A percentile compares a stretch with the other conserved stretches of the same genome.
These are phyloP conservation scores for Bolboschoenus planiculmis DNA, from an alignment of 176 grass and related monocot genomes.

Conservation along the genomic window DNA sequence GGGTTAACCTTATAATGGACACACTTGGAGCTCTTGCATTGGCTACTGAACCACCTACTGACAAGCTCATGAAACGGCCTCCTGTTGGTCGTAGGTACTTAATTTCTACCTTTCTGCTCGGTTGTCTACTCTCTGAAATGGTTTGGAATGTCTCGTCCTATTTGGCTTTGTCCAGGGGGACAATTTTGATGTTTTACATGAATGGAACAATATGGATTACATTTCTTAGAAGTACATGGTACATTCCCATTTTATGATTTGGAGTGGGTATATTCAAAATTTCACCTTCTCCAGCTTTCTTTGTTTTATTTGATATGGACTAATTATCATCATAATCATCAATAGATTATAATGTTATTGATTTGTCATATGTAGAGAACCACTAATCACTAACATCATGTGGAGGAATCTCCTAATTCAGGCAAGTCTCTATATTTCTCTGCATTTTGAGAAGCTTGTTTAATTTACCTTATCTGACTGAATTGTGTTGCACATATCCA, in stretches of 20 bases:
- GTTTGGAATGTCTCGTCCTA: background rate
- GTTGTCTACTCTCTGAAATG: background rate
- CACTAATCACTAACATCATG: constrained; percentile 91
- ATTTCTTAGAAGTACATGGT: background rate
- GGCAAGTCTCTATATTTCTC: constrained; percentile 32
- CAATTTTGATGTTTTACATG: background rate
- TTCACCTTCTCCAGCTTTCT: background rate
- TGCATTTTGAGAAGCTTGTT: background rate
- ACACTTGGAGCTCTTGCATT: constrained; percentile 95
- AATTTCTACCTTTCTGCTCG: background rate
- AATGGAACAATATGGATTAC: background rate
- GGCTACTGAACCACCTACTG: constrained; percentile 85
- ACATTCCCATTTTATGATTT: background rate
- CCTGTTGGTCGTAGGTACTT: constrained; percentile 95
- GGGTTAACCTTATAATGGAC: constrained; percentile 99
- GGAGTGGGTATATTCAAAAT: background rate
- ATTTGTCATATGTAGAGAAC: constrained; percentile 59
- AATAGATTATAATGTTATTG: background rate
- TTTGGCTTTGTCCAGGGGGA: background rate
- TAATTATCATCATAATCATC: background rate
- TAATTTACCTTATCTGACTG: background rate
- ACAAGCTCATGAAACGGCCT: constrained; percentile 84
- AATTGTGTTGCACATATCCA: background rate
- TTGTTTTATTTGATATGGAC: background rate
- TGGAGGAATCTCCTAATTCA: constrained; percentile 96